Evolutionary conservation across 2,329 filamentous ascomycete species (phyloP).

Genomic region (Dothistroma pini): DNA sequence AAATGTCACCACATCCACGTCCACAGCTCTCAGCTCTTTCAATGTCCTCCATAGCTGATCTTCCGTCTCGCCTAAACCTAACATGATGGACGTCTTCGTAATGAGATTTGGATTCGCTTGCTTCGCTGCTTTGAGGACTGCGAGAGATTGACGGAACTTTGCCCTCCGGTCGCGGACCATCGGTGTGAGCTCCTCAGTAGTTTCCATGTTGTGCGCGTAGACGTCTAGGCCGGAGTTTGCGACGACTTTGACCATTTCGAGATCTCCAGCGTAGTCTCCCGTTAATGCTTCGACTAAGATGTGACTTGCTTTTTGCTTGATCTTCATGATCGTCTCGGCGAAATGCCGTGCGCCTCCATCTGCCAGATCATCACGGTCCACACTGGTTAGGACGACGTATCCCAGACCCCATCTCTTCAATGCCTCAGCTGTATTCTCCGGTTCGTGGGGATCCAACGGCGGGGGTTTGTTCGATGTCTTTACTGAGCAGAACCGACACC

Average conservation of each 20-base stretch:
- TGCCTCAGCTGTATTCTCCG: slow-evolving; percentile 93
- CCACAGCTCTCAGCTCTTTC: slow-evolving; percentile 71
- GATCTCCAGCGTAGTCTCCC: slow-evolving; percentile 79
- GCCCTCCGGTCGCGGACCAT: slow-evolving; percentile 86
- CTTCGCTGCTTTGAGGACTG: slow-evolving; percentile 79
- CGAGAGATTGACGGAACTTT: slow-evolving; percentile 79
- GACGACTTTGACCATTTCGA: slow-evolving; percentile 82
- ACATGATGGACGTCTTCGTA: slow-evolving; percentile 98
- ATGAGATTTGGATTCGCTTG: slow-evolving; percentile 71
- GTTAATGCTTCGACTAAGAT: slow-evolving; percentile 81
- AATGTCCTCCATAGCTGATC: slow-evolving; percentile 77
- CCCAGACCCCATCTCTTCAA: slow-evolving; percentile 88
- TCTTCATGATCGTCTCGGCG: slow-evolving; percentile 88
- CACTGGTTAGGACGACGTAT: slow-evolving; percentile 90
- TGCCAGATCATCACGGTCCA: slow-evolving; percentile 86
- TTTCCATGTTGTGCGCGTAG: slow-evolving; percentile 97
- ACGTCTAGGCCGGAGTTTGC: slow-evolving; percentile 88
- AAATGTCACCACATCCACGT: slow-evolving; percentile 95
- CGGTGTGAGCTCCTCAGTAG: slow-evolving; percentile 83
- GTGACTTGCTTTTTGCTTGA: slow-evolving; percentile 69
- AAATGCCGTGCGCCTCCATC: slow-evolving; percentile 90
- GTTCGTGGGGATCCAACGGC: slow-evolving; percentile 90
- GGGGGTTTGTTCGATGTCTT: slow-evolving; percentile 77
- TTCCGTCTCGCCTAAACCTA: slow-evolving; percentile 90
- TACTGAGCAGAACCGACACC: slow-evolving; percentile 94